Conservation (phyloP, 441 rosid genomes). For the Euphorbia corollata region DNA sequence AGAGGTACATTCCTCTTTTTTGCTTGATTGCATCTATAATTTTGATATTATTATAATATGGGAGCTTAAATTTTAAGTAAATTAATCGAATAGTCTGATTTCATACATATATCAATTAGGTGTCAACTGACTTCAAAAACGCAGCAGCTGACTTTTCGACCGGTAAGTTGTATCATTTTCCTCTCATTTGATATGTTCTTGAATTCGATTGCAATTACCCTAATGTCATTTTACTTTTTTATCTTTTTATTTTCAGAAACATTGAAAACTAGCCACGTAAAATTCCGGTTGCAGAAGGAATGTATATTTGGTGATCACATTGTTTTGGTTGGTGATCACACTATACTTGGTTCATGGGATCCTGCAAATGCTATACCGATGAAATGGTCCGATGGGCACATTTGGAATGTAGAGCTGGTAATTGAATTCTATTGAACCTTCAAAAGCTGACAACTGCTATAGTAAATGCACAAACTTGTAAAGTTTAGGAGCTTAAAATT, state of each 20-base stretch:
- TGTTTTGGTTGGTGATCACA: slow-evolving; percentile 36
- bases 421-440: background rate
- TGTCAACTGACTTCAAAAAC: slow-evolving; percentile 5
- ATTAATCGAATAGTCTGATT: background rate
- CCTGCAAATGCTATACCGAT: slow-evolving; percentile 31
- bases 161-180: slow-evolving; percentile 8
- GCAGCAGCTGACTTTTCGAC: slow-evolving; percentile 10
- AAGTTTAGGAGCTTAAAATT: too few relatives aligned
- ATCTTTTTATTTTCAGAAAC: slow-evolving; percentile 14
- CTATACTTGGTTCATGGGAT: slow-evolving; percentile 39
- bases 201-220: background rate
- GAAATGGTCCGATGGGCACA: slow-evolving; percentile 41
- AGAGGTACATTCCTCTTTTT: slow-evolving; percentile 17
- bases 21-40: background rate
- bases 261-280: slow-evolving; percentile 30
- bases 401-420: slow-evolving; percentile 44
- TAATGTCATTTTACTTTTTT: background rate
- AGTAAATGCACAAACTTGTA: too few relatives aligned
- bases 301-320: slow-evolving; percentile 37
- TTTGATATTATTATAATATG: background rate
- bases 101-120: slow-evolving; percentile 19
- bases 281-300: slow-evolving; percentile 34
- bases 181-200: background rate
- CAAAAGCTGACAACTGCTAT: background rate
- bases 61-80: background rate